Conservation (phyloP, 2,329 filamentous ascomycete species). For the Akanthomyces dipterigenus region DNA sequence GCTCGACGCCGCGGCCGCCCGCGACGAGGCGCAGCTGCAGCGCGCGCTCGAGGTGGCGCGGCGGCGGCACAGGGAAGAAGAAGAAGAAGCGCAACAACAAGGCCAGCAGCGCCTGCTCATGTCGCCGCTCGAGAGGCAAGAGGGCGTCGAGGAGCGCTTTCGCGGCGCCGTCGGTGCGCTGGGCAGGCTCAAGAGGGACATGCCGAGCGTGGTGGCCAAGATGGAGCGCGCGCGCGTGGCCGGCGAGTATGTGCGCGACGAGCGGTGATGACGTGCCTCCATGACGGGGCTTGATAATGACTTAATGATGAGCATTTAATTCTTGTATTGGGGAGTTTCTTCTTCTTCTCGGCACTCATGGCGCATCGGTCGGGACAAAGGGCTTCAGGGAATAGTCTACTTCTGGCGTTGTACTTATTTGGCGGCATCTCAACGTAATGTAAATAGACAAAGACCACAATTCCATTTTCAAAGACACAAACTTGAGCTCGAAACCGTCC, state of each 20-base stretch:
- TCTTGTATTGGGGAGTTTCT: neutral
- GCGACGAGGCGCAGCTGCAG: conserved; percentile 42
- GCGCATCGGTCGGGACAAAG: neutral
- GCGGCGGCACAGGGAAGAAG: conserved; percentile 36
- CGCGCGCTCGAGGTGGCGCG: conserved; percentile 27
- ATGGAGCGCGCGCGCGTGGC: conserved; percentile 59
- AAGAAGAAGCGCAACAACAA: conserved; percentile 42
- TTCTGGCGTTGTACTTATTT: neutral
- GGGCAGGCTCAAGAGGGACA: conserved; percentile 48
- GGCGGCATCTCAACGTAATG: neutral
- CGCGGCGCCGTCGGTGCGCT: conserved; percentile 42
- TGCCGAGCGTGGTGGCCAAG: conserved; percentile 56
- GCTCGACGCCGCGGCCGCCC: conserved; percentile 31
- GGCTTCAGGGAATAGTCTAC: neutral
- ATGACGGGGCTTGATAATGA: neutral
- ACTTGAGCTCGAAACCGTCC: neutral
- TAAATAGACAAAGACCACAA: neutral
- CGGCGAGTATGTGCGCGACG: conserved; percentile 43
- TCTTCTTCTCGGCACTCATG: neutral
- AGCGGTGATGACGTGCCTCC: neutral
- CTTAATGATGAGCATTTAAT: neutral
- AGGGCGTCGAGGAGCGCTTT: conserved; percentile 39
- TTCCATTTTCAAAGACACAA: neutral
- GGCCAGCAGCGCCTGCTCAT: conserved; percentile 12
- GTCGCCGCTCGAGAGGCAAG: conserved; percentile 37